A percentile compares a stretch with the other conserved stretches of the same genome.
Conservation (phyloP, 2,329 filamentous ascomycete species). For the Chrysosporium keratinophilum region DNA sequence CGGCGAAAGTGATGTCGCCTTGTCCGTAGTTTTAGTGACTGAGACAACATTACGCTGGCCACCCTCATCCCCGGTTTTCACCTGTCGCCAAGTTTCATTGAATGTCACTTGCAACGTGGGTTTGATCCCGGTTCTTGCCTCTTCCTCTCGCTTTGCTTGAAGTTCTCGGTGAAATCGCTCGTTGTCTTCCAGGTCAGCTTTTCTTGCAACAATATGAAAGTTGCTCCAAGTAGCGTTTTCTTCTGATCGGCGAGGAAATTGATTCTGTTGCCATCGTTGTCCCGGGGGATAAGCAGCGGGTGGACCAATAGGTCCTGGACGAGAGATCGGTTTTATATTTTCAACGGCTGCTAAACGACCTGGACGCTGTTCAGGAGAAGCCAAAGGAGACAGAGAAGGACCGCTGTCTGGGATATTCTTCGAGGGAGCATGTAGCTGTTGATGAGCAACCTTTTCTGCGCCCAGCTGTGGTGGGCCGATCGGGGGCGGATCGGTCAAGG, state of each 20-base stretch:
- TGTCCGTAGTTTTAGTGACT: constrained; percentile 28
- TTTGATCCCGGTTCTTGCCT: constrained; percentile 24
- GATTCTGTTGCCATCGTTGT: constrained; percentile 24
- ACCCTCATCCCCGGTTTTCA: constrained; percentile 33
- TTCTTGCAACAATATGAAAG: constrained; percentile 32
- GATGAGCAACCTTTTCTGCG: constrained; percentile 18
- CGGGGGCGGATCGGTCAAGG: constrained; percentile 30
- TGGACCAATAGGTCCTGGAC: constrained; percentile 39
- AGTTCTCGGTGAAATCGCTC: constrained; percentile 34
- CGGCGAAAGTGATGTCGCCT: constrained; percentile 22
- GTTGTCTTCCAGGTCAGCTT: constrained; percentile 34
- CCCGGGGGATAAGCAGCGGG: constrained; percentile 29
- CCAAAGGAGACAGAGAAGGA: constrained; percentile 27
- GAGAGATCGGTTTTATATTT: constrained; percentile 31
- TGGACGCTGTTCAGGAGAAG: constrained; percentile 33
- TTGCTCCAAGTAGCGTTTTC: constrained; percentile 36
- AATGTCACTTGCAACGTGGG: constrained; percentile 30
- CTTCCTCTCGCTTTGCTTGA: constrained; percentile 31
- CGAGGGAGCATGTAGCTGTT: constrained; percentile 25
- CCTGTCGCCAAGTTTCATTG: constrained; percentile 40
- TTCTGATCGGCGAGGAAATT: constrained; percentile 21
- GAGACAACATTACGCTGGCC: constrained; percentile 32
- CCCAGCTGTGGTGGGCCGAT: constrained; percentile 24
- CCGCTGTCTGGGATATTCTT: constrained; percentile 27
- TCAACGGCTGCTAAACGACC: constrained; percentile 30